Percentiles rank a stretch among this genome's conserved stretches.
phyloP scores from a whole-genome alignment of 2,329 filamentous ascomycete genomes.

The Pseudofabraea citricarpa region DNA sequence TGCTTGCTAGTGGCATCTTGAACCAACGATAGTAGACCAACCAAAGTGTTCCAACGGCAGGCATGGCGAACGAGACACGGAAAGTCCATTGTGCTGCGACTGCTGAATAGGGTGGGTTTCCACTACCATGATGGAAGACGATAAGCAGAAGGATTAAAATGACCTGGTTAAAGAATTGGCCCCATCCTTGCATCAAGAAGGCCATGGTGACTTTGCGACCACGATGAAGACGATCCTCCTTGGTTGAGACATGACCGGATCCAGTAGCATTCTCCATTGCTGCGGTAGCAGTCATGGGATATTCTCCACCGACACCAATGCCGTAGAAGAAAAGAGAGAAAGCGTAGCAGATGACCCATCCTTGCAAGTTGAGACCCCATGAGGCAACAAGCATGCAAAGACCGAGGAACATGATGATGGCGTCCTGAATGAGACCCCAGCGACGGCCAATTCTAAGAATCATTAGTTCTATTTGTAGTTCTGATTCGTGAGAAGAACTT shows the following conservation, averaged over 20 bases:
- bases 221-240: slow-evolving; percentile 89
- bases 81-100: slow-evolving; percentile 85
- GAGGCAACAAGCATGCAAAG: slow-evolving; percentile 86
- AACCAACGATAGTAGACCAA: slow-evolving; percentile 93
- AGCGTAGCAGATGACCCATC: slow-evolving; percentile 96
- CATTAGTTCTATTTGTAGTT: slow-evolving; percentile 1
- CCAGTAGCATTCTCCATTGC: slow-evolving; percentile 89
- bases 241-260: slow-evolving; percentile 82
- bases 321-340: slow-evolving; percentile 93
- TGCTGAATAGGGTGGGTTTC: slow-evolving; percentile 65
- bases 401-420: slow-evolving; percentile 89
- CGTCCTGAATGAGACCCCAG: slow-evolving; percentile 95
- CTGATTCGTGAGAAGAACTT: slow-evolving; percentile 24
- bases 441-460: slow-evolving; percentile 73
- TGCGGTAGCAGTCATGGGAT: slow-evolving; percentile 93
- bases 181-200: slow-evolving; percentile 98
- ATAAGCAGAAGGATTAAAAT: slow-evolving; percentile 81
- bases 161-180: slow-evolving; percentile 91
- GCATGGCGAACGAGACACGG: slow-evolving; percentile 87
- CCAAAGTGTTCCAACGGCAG: slow-evolving; percentile 87
- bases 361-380: slow-evolving; percentile 82
- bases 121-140: slow-evolving; percentile 70
- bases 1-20: slow-evolving; percentile 87
- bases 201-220: slow-evolving; percentile 93
- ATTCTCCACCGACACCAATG: slow-evolving; percentile 75